Evolutionary conservation across 2,329 filamentous ascomycete species (phyloP), one percentile per base, ranked within the genome.

Genomic region (Cordyceps cicadae): DNA sequence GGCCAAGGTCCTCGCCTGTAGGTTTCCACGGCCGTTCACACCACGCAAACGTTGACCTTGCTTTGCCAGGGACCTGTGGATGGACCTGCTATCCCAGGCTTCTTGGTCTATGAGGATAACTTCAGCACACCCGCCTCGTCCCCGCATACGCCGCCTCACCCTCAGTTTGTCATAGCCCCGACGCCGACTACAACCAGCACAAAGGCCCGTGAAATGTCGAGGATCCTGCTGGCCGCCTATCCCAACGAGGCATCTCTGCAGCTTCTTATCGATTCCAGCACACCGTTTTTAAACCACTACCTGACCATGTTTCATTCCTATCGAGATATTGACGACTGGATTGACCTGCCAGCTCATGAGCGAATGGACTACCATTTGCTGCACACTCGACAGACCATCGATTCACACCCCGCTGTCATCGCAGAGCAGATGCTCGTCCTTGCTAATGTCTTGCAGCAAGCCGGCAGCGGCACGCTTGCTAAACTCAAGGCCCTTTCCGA

Each of bases 341-440:
- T 29, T 11, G 48, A 19, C 6, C 32, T 41, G 6, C 32, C 19
- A 9, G 45, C 50, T n/a, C 41, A 54, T 37, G 37, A 50, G 29
- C 55, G 46, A 58, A 32, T 14, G 21, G 41, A 58, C 37, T 26
- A 58, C 46, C 55, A 50, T 32, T 39, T 58, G 46, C 55, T 50
- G 17, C 34, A 49, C 29, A 49, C 24, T 41, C 55, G 43, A 29
- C 45, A 49, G 34, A 54, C 52, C 21, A 12, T n/a, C 50, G 61
- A 65, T 14, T 57, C 64, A 1, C 70, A 75, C 57, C 72, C 72
- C 3, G 69, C 72, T 2, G 58, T 72, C 6, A 65, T 75, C 32
- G 73, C 75, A 9, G 68, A 68, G 55, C 67, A 70, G 39, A 67
- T 77, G 58, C 66, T 77, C 11, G 37, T 68, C 12, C 60, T 77